These are phyloP conservation scores for Paracamarosporium sp. DNA, from an alignment of 2,329 filamentous ascomycete species.

Conservation along the genomic window DNA sequence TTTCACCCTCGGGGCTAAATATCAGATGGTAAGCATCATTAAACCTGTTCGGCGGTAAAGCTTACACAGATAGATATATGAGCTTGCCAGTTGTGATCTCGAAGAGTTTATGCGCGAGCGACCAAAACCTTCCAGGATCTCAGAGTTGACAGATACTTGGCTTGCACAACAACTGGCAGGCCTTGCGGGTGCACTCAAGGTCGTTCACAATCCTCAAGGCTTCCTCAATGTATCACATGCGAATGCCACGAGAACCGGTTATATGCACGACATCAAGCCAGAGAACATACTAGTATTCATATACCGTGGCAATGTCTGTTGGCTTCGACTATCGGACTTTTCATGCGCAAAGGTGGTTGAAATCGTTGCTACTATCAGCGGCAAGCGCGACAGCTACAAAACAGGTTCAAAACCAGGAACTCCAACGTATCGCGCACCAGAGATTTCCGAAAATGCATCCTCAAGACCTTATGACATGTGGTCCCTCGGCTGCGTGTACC, in stretches of 20 bases:
- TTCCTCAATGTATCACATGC: neutral
- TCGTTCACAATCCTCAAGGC: constrained; percentile 13
- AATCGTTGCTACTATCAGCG: constrained; percentile 4
- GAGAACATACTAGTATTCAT: constrained; percentile 49
- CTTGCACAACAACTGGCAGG: constrained; percentile 12
- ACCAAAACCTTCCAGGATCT: neutral
- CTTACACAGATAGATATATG: constrained; percentile 7
- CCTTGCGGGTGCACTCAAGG: constrained; percentile 11
- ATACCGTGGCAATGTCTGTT: neutral
- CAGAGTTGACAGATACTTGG: neutral
- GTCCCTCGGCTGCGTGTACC: constrained; percentile 40
- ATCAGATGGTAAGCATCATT: constrained; percentile 5
- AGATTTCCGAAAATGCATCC: constrained; percentile 2
- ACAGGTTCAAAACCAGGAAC: constrained; percentile 8
- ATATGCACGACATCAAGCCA: constrained; percentile 51
- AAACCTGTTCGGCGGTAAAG: neutral
- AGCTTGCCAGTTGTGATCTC: constrained; percentile 13
- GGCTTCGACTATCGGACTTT: constrained; percentile 14
- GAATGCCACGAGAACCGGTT: constrained; percentile 5
- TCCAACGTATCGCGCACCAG: constrained; percentile 14
- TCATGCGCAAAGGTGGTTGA: constrained; percentile 14
- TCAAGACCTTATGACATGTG: constrained; percentile 44
- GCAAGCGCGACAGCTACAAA: constrained; percentile 9
- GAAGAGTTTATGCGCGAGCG: constrained; percentile 11
- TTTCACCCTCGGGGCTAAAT: constrained; percentile 17